phyloP scores from a whole-genome alignment of 768 basidiomycete species.

The Kwoniella europaea region DNA sequence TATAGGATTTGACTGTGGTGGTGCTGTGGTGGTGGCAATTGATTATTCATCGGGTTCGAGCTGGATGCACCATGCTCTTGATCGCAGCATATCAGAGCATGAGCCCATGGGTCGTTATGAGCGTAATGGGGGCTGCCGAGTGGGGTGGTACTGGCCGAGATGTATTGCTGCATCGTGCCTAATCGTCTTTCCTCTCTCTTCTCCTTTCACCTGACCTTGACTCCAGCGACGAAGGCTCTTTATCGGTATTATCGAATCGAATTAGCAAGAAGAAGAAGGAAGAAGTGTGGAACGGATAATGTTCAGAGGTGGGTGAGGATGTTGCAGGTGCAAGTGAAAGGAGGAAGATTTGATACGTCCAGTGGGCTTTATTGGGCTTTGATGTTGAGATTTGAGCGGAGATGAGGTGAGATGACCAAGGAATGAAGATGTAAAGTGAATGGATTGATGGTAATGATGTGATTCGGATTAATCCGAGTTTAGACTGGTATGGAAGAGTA shows the following conservation, averaged over 20 bases:
- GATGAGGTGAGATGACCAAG: not conserved
- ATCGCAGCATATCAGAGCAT: conserved; percentile 50
- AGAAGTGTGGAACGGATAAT: not conserved
- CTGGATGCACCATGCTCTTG: conserved; percentile 42
- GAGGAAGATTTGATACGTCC: not conserved
- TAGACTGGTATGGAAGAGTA: not conserved
- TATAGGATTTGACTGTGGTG: not conserved
- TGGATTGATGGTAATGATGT: conserved; percentile 1
- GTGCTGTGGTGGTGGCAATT: conserved; percentile 11
- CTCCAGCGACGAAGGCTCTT: not conserved
- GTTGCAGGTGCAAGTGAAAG: not conserved
- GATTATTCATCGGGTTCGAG: conserved; percentile 21
- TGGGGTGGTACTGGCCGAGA: not conserved
- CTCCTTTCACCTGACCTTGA: not conserved
- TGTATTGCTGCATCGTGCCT: conserved; percentile 8
- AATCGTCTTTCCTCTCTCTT: not conserved
- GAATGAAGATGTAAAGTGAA: not conserved
- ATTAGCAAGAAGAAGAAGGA: not conserved
- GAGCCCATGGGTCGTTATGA: conserved; percentile 46
- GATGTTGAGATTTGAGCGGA: not conserved
- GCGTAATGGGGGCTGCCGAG: conserved; percentile 16
- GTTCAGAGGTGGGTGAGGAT: not conserved
- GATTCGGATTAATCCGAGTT: conserved; percentile 13
- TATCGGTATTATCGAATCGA: not conserved
- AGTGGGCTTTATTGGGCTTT: not conserved